phyloP scores from a whole-genome alignment of 352 stramenopile genomes.

The Aphanomyces cochlioides region DNA sequence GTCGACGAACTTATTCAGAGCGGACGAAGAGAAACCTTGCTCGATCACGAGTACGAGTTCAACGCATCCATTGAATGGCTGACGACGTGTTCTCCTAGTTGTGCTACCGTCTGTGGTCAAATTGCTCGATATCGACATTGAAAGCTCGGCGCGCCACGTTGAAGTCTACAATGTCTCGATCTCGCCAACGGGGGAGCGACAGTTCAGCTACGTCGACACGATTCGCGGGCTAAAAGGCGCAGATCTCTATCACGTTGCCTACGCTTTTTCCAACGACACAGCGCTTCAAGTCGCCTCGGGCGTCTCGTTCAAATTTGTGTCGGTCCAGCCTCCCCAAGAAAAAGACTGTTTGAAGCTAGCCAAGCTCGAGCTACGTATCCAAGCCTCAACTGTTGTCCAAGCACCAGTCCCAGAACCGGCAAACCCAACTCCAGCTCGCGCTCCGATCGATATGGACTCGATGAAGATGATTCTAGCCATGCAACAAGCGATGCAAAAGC shows the following conservation, averaged over 20 bases:
- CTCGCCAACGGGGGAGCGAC: conserved; percentile 45
- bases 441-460: conserved; percentile 34
- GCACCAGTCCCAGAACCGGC: not conserved
- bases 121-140: conserved; percentile 42
- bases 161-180: conserved; percentile 58
- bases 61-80: no score
- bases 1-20: not conserved
- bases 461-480: conserved; percentile 47
- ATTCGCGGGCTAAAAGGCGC: not conserved
- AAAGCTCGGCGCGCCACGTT: conserved; percentile 64
- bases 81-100: conserved; percentile 33
- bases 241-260: conserved; percentile 33
- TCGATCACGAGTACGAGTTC: conserved; percentile 11
- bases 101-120: conserved; percentile 37
- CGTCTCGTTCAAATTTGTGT: conserved; percentile 26
- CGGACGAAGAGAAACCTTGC: conserved; percentile 12
- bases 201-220: conserved; percentile 39
- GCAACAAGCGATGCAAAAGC: conserved; percentile 56
- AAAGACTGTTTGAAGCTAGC: not conserved
- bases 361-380: not conserved
- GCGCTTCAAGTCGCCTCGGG: conserved; percentile 28
- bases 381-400: not conserved
- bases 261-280: conserved; percentile 30
- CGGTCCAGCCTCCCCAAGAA: not conserved
- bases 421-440: not conserved